Percentiles rank a stretch among this genome's conserved stretches.
phyloP scores from a whole-genome alignment of 176 grass and related monocot genomes.

The Poa pratensis region DNA sequence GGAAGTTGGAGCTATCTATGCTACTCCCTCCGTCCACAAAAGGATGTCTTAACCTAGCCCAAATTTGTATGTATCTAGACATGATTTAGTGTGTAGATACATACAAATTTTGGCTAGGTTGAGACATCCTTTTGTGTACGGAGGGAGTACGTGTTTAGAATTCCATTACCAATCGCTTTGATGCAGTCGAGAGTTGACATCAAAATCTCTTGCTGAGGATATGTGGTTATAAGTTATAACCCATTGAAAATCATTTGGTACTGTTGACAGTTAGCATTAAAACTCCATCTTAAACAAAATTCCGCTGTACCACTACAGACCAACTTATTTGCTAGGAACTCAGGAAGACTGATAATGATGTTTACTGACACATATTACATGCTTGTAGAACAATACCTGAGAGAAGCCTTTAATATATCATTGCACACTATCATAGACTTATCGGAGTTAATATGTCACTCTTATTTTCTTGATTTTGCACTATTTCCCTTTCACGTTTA shows the following conservation, averaged over 20 bases:
- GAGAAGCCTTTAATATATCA: neutral
- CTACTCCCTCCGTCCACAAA: too few relatives aligned
- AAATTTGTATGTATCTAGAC: too few relatives aligned
- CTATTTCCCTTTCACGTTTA: constrained; percentile 1
- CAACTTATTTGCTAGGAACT: neutral
- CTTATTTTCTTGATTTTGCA: neutral
- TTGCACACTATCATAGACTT: neutral
- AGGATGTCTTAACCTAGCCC: too few relatives aligned
- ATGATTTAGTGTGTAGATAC: too few relatives aligned
- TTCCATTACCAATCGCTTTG: neutral
- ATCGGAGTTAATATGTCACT: neutral
- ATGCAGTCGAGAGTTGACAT: neutral
- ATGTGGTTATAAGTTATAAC: neutral
- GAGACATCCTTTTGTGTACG: too few relatives aligned
- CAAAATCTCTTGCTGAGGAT: constrained; percentile 9
- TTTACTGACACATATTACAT: neutral
- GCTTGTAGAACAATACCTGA: neutral
- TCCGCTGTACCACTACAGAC: neutral
- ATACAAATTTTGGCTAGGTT: too few relatives aligned
- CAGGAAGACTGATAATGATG: neutral
- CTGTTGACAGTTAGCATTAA: neutral
- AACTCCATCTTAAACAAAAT: neutral
- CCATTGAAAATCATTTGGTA: neutral
- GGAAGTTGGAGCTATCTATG: constrained; percentile 3
- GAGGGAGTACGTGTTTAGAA: constrained; percentile 17